phyloP scores from a whole-genome alignment of 2,329 filamentous ascomycete species.

The Aspergillus quadricinctus region DNA sequence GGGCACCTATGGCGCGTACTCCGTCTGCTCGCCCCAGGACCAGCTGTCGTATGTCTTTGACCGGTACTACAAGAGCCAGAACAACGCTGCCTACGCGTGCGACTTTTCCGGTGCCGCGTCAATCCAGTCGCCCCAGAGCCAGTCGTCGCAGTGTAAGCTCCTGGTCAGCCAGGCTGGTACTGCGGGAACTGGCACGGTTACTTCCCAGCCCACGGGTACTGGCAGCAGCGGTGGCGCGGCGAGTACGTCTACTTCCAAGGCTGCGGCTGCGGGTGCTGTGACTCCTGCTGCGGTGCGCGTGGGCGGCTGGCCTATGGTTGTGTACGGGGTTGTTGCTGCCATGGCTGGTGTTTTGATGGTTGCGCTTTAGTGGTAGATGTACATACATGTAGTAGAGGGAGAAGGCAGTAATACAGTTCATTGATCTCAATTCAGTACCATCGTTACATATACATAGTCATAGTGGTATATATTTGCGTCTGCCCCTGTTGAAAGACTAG shows the following conservation, averaged over 20 bases:
- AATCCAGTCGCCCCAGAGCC: conserved; percentile 29
- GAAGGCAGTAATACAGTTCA: too few species aligned
- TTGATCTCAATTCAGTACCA: too few species aligned
- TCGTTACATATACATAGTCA: background rate
- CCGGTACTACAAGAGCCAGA: conserved; percentile 41
- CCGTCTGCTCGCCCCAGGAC: conserved; percentile 41
- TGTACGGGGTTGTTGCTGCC: background rate
- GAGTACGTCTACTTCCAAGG: background rate
- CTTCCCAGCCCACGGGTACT: conserved; percentile 25
- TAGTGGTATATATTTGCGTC: too few species aligned
- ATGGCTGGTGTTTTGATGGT: background rate
- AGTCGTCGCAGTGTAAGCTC: conserved; percentile 34
- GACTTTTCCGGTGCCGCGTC: conserved; percentile 40
- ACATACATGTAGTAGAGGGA: background rate
- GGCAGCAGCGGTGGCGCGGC: too few species aligned
- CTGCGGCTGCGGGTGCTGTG: too few species aligned
- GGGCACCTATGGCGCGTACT: conserved; percentile 44
- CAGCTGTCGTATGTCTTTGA: conserved; percentile 44
- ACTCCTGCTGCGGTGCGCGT: too few species aligned
- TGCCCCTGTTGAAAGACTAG: too few species aligned
- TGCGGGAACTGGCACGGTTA: conserved; percentile 38
- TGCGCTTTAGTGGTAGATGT: background rate
- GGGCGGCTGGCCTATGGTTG: background rate
- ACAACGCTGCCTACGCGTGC: conserved; percentile 35
- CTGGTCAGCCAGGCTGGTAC: conserved; percentile 40